Evolutionary conservation across 2,329 filamentous ascomycete species (phyloP).

Genomic region (Colletotrichum sp.): DNA sequence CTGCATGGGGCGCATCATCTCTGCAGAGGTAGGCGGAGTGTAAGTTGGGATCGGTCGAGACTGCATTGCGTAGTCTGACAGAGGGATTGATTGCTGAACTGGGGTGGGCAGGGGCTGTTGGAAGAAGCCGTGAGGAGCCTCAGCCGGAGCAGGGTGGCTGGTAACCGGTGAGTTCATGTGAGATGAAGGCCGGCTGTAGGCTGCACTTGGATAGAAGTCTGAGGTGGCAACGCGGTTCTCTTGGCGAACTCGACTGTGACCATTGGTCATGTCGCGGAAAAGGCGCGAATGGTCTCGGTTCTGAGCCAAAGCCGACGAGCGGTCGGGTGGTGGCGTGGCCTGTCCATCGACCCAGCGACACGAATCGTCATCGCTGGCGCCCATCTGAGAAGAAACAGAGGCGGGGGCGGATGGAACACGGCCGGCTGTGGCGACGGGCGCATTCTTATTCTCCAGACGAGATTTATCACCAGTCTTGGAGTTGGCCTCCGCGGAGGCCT

Average conservation of each 20-base stretch:
- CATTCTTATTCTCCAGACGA: background rate
- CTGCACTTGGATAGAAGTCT: constrained; percentile 8
- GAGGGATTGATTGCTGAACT: background rate
- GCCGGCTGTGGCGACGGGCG: background rate
- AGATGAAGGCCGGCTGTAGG: constrained; percentile 12
- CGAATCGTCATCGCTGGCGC: constrained; percentile 2
- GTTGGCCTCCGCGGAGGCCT: background rate
- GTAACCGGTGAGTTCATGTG: constrained; percentile 10
- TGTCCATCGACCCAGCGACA: constrained; percentile 19
- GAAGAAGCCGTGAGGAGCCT: constrained; percentile 2
- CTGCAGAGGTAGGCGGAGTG: constrained; percentile 5
- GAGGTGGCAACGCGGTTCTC: background rate
- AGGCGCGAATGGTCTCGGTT: constrained; percentile 17
- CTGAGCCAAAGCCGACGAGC: constrained; percentile 4
- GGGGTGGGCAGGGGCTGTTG: constrained; percentile 5
- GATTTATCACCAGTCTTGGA: background rate
- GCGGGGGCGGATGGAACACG: constrained; percentile 11
- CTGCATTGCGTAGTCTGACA: constrained; percentile 12
- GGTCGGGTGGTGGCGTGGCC: constrained; percentile 12
- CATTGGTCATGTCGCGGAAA: constrained; percentile 7
- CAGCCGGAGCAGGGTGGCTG: background rate
- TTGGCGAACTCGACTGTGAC: background rate
- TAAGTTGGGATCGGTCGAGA: constrained; percentile 10
- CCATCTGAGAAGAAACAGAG: constrained; percentile 12
- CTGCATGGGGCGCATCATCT: constrained; percentile 19